Evolutionary conservation across 768 basidiomycete genomes (phyloP).

Genomic region (Rubroboletus satanas): DNA sequence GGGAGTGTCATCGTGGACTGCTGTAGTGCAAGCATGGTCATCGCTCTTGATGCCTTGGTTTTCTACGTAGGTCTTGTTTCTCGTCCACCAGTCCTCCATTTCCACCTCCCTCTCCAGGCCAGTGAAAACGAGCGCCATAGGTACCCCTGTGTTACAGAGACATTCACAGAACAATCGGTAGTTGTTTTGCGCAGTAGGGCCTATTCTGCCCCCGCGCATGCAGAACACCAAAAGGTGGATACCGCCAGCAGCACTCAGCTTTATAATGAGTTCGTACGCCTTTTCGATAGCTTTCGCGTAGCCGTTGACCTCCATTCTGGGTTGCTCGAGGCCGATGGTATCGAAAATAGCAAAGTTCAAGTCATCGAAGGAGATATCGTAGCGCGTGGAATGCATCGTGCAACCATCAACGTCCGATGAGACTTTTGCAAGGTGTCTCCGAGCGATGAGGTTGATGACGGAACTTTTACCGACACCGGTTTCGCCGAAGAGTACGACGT

Average conservation of each 20-base stretch:
- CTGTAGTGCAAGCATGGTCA: slow-evolving; percentile 31
- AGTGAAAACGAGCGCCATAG: slow-evolving; percentile 38
- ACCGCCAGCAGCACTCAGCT: slow-evolving; percentile 30
- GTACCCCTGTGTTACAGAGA: slow-evolving; percentile 37
- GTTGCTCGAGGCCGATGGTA: slow-evolving; percentile 35
- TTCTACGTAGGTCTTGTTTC: slow-evolving; percentile 22
- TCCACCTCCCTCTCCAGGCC: slow-evolving; percentile 34
- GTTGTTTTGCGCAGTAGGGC: slow-evolving; percentile 34
- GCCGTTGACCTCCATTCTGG: slow-evolving; percentile 25
- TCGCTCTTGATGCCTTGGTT: slow-evolving; percentile 22
- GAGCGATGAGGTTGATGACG: slow-evolving; percentile 32
- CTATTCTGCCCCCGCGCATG: slow-evolving; percentile 39
- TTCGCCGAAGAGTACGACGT: slow-evolving; percentile 43
- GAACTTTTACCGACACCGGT: slow-evolving; percentile 35
- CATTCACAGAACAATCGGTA: slow-evolving; percentile 39
- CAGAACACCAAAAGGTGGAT: slow-evolving; percentile 42
- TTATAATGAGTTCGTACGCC: slow-evolving; percentile 32
- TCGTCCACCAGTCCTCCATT: slow-evolving; percentile 35
- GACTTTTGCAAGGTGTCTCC: slow-evolving; percentile 18
- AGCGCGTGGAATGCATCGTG: slow-evolving; percentile 32
- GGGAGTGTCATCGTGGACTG: slow-evolving; percentile 12
- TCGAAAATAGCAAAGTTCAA: slow-evolving; percentile 28
- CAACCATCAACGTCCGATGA: slow-evolving; percentile 31
- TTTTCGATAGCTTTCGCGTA: slow-evolving; percentile 28
- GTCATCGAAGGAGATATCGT: slow-evolving; percentile 24